Evolutionary conservation across 192 early-diverging fungal genomes (phyloP).

Genomic region (Linnemannia hyalina): DNA sequence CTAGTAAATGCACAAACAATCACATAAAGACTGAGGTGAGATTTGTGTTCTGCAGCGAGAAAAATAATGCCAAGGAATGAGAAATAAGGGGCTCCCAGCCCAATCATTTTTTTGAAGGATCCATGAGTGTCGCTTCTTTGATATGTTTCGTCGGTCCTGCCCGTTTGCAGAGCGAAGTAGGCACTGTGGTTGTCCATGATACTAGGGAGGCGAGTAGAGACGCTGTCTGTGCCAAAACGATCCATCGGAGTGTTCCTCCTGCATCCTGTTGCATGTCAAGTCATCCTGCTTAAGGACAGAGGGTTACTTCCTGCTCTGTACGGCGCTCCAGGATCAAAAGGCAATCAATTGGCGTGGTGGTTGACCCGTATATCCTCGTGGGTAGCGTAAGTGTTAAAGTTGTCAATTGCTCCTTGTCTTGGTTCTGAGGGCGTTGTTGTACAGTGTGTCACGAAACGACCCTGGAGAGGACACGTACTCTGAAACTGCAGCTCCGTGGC

Average conservation of each 20-base stretch:
- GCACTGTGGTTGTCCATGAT: not conserved
- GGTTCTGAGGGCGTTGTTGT: not conserved
- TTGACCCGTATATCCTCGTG: not conserved
- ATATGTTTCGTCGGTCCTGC: not conserved
- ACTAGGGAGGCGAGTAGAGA: not conserved
- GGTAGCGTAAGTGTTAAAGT: not conserved
- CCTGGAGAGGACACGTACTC: slow-evolving; percentile 24
- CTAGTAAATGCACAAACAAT: not conserved
- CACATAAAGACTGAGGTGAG: not conserved
- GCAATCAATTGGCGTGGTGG: not conserved
- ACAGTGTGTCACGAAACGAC: not conserved
- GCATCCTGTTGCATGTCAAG: not conserved
- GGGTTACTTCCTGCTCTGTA: not conserved
- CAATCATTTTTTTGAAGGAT: not conserved
- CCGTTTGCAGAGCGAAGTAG: not conserved
- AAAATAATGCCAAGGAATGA: slow-evolving; percentile 18
- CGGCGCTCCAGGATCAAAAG: not conserved
- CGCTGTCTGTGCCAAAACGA: not conserved
- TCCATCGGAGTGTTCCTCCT: not conserved
- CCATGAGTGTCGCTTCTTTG: not conserved
- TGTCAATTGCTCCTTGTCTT: not conserved
- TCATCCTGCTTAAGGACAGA: not conserved
- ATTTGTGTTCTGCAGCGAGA: not conserved
- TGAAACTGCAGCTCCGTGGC: slow-evolving; percentile 53
- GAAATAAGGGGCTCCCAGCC: slow-evolving; percentile 23